Evolutionary conservation across 1,284 basidiomycete genomes (phyloP).

Genomic region (Papiliotrema fonsecae): DNA sequence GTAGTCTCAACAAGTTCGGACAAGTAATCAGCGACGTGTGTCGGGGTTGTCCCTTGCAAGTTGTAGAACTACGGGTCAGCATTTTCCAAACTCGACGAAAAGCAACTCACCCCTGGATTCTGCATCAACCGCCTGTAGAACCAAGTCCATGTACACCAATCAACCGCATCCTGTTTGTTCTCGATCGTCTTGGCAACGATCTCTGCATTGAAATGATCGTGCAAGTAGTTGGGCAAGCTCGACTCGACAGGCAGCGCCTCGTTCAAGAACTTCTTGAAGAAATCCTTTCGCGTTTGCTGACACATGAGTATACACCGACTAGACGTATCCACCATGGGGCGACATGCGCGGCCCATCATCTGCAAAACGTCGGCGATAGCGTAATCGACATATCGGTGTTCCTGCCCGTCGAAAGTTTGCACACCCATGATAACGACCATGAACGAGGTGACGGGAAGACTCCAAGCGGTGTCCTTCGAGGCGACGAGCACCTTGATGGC

Average conservation of each 20-base stretch:
- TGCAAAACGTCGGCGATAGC: conserved; percentile 96
- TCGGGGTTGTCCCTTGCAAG: conserved; percentile 85
- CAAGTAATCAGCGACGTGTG: conserved; percentile 87
- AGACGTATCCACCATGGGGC: conserved; percentile 75
- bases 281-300: conserved; percentile 93
- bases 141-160: conserved; percentile 52
- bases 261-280: conserved; percentile 96
- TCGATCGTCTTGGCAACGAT: conserved; percentile 98
- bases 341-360: conserved; percentile 96
- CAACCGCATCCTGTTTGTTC: conserved; percentile 95
- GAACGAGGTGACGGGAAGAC: conserved; percentile 83
- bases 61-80: conserved; percentile 66
- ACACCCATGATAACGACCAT: conserved; percentile 99
- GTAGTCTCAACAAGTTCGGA: conserved; percentile 95
- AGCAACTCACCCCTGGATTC: conserved; percentile 54
- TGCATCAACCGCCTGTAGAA: conserved; percentile 96
- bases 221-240: conserved; percentile 77
- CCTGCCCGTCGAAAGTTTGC: conserved; percentile 90
- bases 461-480: conserved; percentile 96
- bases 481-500: conserved; percentile 94
- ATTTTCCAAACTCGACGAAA: neutral
- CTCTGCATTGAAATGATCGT: conserved; percentile 98
- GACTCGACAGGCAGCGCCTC: conserved; percentile 98
- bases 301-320: conserved; percentile 94
- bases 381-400: conserved; percentile 96